Conservation (phyloP, 306 rosid genomes). For the Abrus pulchellus region DNA sequence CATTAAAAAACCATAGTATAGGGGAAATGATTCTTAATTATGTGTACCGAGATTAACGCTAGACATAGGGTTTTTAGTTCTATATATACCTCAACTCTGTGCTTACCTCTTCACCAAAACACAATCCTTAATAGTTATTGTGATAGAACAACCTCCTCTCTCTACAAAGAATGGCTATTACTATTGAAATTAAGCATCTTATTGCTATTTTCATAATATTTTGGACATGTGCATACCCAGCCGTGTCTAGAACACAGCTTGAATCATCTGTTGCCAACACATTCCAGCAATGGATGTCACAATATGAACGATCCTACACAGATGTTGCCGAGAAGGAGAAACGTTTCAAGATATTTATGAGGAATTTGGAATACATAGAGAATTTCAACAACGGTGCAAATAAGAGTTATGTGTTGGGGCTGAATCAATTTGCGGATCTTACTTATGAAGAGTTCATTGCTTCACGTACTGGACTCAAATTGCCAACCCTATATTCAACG, state of each 20-base stretch:
- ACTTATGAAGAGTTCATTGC: constrained; percentile 55
- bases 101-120: no score
- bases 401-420: constrained; percentile 46
- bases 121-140: no score
- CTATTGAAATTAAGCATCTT: not conserved
- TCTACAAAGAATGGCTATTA: no score
- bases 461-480: constrained; percentile 43
- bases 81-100: no score
- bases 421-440: constrained; percentile 50
- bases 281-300: constrained; percentile 49
- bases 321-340: constrained; percentile 44
- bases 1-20: no score
- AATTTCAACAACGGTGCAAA: constrained; percentile 45
- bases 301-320: constrained; percentile 16
- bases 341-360: constrained; percentile 45
- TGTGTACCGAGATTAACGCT: no score
- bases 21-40: no score
- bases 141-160: no score
- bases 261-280: constrained; percentile 38
- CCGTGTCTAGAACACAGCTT: constrained; percentile 31
- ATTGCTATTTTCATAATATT: not conserved
- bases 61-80: no score
- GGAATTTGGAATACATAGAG: constrained; percentile 50
- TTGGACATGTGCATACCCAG: constrained; percentile 32
- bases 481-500: not conserved